phyloP scores from a whole-genome alignment of 2,329 filamentous ascomycete genomes.

The Aspergillus felis region DNA sequence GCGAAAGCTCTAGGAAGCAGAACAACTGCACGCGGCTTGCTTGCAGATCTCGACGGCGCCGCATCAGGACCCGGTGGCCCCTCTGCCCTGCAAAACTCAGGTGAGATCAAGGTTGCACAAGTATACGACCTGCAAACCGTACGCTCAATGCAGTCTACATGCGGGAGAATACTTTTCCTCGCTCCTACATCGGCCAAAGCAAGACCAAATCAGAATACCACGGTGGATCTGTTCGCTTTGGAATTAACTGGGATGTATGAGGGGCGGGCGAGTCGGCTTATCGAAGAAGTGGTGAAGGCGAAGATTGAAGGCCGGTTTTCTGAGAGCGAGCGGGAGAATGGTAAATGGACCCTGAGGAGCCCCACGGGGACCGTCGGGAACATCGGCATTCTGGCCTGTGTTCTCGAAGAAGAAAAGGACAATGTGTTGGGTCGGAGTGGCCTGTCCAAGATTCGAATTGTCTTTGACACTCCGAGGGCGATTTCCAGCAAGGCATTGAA shows the following conservation, averaged over 20 bases:
- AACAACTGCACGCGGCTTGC: constrained; percentile 68
- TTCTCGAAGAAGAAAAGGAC: constrained; percentile 42
- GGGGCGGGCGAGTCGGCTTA: constrained; percentile 69
- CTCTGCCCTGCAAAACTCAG: constrained; percentile 34
- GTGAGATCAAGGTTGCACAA: constrained; percentile 72
- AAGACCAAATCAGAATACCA: constrained; percentile 17
- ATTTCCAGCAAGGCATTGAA: constrained; percentile 27
- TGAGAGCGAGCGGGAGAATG: constrained; percentile 75
- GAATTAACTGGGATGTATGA: constrained; percentile 72
- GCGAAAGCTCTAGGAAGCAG: constrained; percentile 63
- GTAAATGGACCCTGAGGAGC: constrained; percentile 75
- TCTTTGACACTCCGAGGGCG: constrained; percentile 34
- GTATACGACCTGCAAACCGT: constrained; percentile 67
- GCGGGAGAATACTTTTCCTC: constrained; percentile 38
- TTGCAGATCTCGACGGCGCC: constrained; percentile 82
- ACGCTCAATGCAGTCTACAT: constrained; percentile 56
- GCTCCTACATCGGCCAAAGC: constrained; percentile 25
- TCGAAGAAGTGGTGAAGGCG: constrained; percentile 83
- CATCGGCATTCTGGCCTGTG: constrained; percentile 48
- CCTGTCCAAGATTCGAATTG: constrained; percentile 32
- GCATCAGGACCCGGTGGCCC: constrained; percentile 49
- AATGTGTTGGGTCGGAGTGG: constrained; percentile 49
- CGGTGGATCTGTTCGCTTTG: constrained; percentile 59
- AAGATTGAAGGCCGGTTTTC: constrained; percentile 80
- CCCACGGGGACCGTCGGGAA: constrained; percentile 57